Base-by-base conservation (phyloP, 768 basidiomycete species). In the Trametes coccinea region DNA sequence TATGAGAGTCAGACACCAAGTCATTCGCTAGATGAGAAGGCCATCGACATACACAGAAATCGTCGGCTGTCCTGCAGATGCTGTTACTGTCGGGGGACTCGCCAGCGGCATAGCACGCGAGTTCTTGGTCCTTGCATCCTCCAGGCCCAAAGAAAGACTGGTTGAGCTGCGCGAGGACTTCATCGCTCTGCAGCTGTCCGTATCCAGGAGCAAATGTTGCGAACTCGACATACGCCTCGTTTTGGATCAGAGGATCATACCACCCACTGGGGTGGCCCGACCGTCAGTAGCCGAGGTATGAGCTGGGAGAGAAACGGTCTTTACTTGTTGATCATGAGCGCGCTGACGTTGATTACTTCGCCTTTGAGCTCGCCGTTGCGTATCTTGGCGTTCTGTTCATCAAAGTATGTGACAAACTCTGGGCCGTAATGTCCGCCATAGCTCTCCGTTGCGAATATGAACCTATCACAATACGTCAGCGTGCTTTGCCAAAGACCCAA, bases 391-490 rank as follows among this genome's bases (percentile, higher is more conserved):
- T 87, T 89, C 69, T 89, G 86, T 58, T 85, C 72, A 37, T 86
- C 77, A 67, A 89, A 88, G 67, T 80, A 87, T 4, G 82, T 82
- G 33, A 85, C 84, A 62, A 88, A 87, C 52, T 76, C 77, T 3
- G 87, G 85, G 0, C 83, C 86, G 67, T 86, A 88, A 66, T 88
- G 86, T 0, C 86, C 86, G 5, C 87, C 87, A 56, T 86, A 89
- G 53, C 84, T 85, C 68, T 89, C 86, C 5, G 86, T 86, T 2
- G 84, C 79, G 48, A 88, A 78, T 40, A 86, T 80, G 64, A 88
- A 86, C 65, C 86, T 86, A n/a, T 22, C 4, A 8, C 10, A n/a
- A 22, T 30, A 9, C 9, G 8, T 48, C 30, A 45, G 22, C 22
- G 8, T 10, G n/a, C n/a, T 41, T 22, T 22, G 4, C 27, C 3